Base-by-base conservation (phyloP, 805 yeast genomes). In the Maudiozyma barnettii region DNA sequence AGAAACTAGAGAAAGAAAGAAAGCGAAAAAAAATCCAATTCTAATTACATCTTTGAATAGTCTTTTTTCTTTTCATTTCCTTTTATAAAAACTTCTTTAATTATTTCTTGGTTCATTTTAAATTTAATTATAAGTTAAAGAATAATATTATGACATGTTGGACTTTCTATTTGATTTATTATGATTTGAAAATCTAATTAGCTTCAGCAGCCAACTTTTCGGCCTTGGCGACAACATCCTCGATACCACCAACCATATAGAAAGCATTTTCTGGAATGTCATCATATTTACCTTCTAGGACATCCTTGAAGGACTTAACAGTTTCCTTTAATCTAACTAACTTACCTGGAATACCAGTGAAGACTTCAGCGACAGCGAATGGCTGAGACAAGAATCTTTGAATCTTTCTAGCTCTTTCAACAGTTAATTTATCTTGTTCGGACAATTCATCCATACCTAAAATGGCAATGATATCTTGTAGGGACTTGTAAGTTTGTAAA, bases 381-480 rank as follows among this genome's bases (percentile, higher is more conserved):
- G 99, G 99, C 81, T 93, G 99, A 67, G 99, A 93, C 74, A 93
- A 81, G 95, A 93, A 93, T 81, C 98, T 87, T 80, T 93, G 98
- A 69, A 93, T 89, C 85, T 93, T 93, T 82, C 99, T 88, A 66
- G 99, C 99, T 82, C 99, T 91, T 82, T 93, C 99, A 74, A 93
- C 99, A 59, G 98, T 91, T 72, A 93, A 84, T 79, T 93, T 93
- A 78, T 93, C 99, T 65, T 82, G 76, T 81, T 93, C 99, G 60
- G 97, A 89, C 78, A 93, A 84, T 81, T 93, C 99, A 76, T 93
- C 99, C 99, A 93, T 93, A 90, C 99, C 99, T 75, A 93, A 85
- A 82, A 93, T 93, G 75, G 99, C 99, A 83, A 93, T 93, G 76
- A 93, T 93, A 84, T 93, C 99, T 81, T 93, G 99, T 73, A 93